phyloP scores from a whole-genome alignment of 768 basidiomycete genomes.

The Agaricus subrufescens region DNA sequence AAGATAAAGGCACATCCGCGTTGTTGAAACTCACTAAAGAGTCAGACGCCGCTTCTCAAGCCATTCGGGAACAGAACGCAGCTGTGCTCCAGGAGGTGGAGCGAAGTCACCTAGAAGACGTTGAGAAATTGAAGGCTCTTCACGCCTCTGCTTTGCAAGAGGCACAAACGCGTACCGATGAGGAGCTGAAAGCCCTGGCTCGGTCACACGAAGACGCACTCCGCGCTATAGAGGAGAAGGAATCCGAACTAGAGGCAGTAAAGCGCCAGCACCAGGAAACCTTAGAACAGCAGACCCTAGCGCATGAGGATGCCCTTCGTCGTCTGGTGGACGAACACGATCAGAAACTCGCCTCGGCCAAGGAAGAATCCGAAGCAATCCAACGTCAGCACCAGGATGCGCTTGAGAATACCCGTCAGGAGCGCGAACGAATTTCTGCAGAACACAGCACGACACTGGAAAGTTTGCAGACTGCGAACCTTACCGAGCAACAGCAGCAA shows the following conservation, averaged over 20 bases:
- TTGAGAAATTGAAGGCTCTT: constrained; percentile 39
- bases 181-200: constrained; percentile 24
- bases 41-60: constrained; percentile 16
- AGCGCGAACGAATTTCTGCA: constrained; percentile 25
- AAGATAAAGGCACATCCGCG: constrained; percentile 35
- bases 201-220: constrained; percentile 38
- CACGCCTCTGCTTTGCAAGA: constrained; percentile 41
- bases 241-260: constrained; percentile 32
- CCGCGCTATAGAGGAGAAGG: constrained; percentile 35
- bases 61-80: constrained; percentile 51
- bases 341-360: constrained; percentile 35
- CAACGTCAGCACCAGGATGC: constrained; percentile 30
- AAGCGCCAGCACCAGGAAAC: constrained; percentile 30
- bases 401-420: constrained; percentile 30
- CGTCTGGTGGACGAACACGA: constrained; percentile 45
- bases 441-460: constrained; percentile 24
- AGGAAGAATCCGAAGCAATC: constrained; percentile 32
- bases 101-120: constrained; percentile 50
- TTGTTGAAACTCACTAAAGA: constrained; percentile 6
- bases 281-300: constrained; percentile 22
- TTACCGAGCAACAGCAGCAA: constrained; percentile 29
- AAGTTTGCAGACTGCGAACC: constrained; percentile 37
- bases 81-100: constrained; percentile 49
- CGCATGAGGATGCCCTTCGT: constrained; percentile 36
- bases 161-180: constrained; percentile 19